Percentiles rank a stretch among this genome's conserved stretches.
These are phyloP conservation scores for Yamadazyma conglobata DNA, from an alignment of 1,139 yeast genomes.

Conservation along the genomic window DNA sequence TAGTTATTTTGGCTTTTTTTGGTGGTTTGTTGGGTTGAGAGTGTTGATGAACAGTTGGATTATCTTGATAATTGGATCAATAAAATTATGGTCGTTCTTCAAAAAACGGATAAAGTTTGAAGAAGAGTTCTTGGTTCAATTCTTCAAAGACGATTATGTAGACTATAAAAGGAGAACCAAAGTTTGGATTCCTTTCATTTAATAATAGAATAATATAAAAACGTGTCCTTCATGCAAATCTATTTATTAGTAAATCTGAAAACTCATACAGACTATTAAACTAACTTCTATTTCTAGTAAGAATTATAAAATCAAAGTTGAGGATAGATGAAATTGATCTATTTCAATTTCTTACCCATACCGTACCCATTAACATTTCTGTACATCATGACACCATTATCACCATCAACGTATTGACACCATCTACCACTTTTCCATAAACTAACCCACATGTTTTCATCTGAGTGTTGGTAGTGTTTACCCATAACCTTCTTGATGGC, in stretches of 20 bases:
- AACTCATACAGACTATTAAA: constrained; percentile 2
- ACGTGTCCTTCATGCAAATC: neutral
- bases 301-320: neutral
- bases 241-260: too few relatives aligned
- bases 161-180: constrained; percentile 49
- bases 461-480: constrained; percentile 48
- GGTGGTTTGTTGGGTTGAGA: constrained; percentile 93
- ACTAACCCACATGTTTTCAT: constrained; percentile 56
- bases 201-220: too few relatives aligned
- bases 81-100: constrained; percentile 64
- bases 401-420: constrained; percentile 62
- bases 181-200: constrained; percentile 64
- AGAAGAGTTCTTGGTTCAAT: constrained; percentile 58
- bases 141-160: constrained; percentile 67
- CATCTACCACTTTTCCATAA: constrained; percentile 54
- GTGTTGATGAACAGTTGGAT: constrained; percentile 55
- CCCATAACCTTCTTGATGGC: constrained; percentile 62
- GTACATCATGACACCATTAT: constrained; percentile 57
- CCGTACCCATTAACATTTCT: constrained; percentile 55
- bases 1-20: constrained; percentile 83
- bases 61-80: constrained; percentile 24
- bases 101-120: constrained; percentile 62
- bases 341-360: constrained; percentile 14
- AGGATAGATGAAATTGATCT: too few relatives aligned
- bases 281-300: neutral